These are phyloP conservation scores for Lentinula sp. DNA, from an alignment of 768 basidiomycete genomes.

Conservation along the genomic window DNA sequence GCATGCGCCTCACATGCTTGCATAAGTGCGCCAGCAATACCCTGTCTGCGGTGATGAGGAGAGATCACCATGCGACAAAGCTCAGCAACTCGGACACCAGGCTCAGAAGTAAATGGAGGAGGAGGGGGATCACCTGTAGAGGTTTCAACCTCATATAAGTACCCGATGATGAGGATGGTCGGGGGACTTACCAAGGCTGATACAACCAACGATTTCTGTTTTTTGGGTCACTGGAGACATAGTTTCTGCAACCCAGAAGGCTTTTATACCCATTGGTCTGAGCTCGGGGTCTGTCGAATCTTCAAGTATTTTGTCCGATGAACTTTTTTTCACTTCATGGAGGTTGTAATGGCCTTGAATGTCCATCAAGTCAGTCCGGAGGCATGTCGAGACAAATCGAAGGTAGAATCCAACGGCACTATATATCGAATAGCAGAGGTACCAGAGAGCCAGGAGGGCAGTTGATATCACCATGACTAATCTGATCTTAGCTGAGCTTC, in stretches of 20 bases:
- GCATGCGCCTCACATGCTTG: constrained; percentile 1
- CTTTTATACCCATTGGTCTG: constrained; percentile 7
- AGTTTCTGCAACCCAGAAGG: constrained; percentile 20
- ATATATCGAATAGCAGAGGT: background rate
- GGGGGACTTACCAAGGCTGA: constrained; percentile 14
- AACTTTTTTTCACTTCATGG: background rate
- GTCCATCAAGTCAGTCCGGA: constrained; percentile 16
- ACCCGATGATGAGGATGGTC: background rate
- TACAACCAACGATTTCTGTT: constrained; percentile 14
- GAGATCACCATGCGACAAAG: constrained; percentile 22
- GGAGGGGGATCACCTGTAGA: background rate
- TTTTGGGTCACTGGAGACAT: background rate
- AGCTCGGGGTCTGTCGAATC: background rate
- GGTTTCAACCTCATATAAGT: constrained; percentile 3
- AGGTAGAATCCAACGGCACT: background rate
- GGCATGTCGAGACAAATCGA: background rate
- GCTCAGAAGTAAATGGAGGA: constrained; percentile 8
- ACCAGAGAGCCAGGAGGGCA: background rate
- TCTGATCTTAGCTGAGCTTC: background rate
- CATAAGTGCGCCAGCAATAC: constrained; percentile 12
- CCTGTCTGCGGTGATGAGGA: constrained; percentile 12
- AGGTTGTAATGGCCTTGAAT: constrained; percentile 13
- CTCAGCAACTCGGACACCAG: constrained; percentile 9
- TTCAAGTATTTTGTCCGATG: background rate
- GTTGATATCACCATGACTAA: background rate